A percentile compares a stretch with the other conserved stretches of the same genome.
phyloP scores from a whole-genome alignment of 2,329 filamentous ascomycete genomes.

The Ambrosiella cleistominuta region DNA sequence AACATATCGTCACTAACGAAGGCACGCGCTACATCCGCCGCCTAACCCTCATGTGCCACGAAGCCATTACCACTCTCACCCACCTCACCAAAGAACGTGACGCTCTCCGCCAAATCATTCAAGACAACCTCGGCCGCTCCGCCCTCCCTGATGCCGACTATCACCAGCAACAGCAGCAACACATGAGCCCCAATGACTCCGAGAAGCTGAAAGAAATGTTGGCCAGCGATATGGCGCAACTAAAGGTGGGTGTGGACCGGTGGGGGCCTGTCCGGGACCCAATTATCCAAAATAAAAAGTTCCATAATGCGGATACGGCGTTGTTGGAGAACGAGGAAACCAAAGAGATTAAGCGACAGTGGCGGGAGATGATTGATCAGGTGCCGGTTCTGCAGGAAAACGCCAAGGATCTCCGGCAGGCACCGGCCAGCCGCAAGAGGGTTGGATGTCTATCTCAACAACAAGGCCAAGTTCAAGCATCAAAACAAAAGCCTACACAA shows the following conservation, averaged over 20 bases:
- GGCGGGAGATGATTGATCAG: no score
- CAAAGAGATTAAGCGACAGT: background rate
- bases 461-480: no score
- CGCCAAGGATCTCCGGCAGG: no score
- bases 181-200: background rate
- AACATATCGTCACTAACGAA: conserved; percentile 21
- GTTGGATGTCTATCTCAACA: no score
- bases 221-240: background rate
- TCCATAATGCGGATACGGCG: background rate
- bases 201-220: background rate
- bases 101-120: conserved; percentile 18
- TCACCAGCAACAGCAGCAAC: background rate
- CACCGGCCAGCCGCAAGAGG: no score
- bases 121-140: conserved; percentile 11
- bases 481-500: no score
- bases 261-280: background rate
- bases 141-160: conserved; percentile 2
- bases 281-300: background rate
- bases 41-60: conserved; percentile 15
- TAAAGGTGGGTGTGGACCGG: background rate
- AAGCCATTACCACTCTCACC: conserved; percentile 14
- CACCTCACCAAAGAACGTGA: conserved; percentile 17
- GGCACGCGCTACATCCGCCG: conserved; percentile 17
- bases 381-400: no score
- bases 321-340: background rate